phyloP scores from a whole-genome alignment of 2,329 filamentous ascomycete genomes.

The Cercospora janseana region DNA sequence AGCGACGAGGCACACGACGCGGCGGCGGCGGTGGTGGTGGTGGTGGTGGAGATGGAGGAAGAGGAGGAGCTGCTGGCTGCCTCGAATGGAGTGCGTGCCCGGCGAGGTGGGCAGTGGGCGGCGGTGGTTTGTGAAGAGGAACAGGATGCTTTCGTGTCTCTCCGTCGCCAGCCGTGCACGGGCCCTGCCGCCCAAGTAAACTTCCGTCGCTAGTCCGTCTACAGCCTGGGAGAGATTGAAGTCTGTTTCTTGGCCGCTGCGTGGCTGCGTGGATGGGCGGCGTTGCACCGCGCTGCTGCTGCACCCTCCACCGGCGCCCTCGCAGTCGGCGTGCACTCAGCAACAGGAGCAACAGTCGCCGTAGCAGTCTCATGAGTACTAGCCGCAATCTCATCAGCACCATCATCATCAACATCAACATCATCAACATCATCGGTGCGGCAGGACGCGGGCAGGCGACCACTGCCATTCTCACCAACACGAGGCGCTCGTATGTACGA shows the following conservation, averaged over 20 bases:
- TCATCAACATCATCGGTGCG: no score
- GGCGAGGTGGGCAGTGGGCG: slow-evolving; percentile 5
- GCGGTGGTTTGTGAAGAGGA: slow-evolving; percentile 1
- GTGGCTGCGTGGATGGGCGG: no score
- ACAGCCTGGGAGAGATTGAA: slow-evolving; percentile 3
- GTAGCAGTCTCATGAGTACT: no score
- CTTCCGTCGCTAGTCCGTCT: neutral
- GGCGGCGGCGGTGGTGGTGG: slow-evolving; percentile 12
- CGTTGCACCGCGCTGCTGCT: no score
- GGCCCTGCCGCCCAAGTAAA: neutral
- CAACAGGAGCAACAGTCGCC: neutral
- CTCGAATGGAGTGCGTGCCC: slow-evolving; percentile 3
- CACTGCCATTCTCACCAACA: neutral
- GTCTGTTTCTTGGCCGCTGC: slow-evolving; percentile 2
- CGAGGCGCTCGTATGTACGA: neutral
- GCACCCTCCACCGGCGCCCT: slow-evolving; percentile 1
- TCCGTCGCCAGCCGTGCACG: neutral
- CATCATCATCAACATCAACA: no score
- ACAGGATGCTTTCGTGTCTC: neutral
- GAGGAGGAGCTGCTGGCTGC: slow-evolving; percentile 2
- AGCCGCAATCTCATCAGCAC: no score
- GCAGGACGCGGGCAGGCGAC: no score
- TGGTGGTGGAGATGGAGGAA: slow-evolving; percentile 18
- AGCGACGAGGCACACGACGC: slow-evolving; percentile 14
- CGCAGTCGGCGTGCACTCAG: neutral